Evolutionary conservation across 371 early-diverging fungal genomes (phyloP).

Genomic region (Mortierella sp.): DNA sequence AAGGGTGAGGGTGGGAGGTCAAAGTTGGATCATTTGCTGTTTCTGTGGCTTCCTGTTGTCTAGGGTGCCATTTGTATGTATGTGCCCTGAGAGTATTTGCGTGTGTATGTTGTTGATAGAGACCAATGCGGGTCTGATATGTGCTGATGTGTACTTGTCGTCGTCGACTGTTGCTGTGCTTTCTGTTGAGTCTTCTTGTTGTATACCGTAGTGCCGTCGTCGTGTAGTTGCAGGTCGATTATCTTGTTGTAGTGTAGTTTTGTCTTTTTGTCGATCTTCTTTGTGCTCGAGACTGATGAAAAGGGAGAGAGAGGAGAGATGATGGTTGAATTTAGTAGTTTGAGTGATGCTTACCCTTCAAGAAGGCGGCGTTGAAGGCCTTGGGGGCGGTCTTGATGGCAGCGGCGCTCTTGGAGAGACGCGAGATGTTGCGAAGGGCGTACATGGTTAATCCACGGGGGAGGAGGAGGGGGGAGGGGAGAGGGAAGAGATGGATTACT

Average conservation of each 20-base stretch:
- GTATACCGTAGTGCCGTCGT: no score
- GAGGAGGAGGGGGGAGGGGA: slow-evolving; percentile 29
- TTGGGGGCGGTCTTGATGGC: slow-evolving; percentile 58
- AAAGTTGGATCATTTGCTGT: background rate
- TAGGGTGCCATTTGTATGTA: background rate
- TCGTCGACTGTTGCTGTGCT: background rate
- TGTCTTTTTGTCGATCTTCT: no score
- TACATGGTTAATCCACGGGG: background rate
- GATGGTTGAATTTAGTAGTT: background rate
- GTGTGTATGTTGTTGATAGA: background rate
- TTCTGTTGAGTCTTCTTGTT: no score
- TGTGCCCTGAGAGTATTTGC: background rate
- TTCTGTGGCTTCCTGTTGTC: background rate
- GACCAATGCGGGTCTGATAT: background rate
- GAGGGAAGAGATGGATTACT: slow-evolving; percentile 35
- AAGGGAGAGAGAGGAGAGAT: background rate
- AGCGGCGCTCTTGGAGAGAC: slow-evolving; percentile 58
- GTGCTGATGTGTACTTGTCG: background rate
- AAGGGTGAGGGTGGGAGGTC: background rate
- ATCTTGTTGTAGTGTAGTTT: no score
- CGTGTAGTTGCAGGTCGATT: no score
- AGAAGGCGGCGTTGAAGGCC: slow-evolving; percentile 59
- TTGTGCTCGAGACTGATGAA: no score
- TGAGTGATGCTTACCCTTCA: slow-evolving; percentile 47
- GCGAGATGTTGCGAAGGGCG: slow-evolving; percentile 56